phyloP scores from a whole-genome alignment of 192 early-diverging fungal genomes.

The Linnemannia elongata region DNA sequence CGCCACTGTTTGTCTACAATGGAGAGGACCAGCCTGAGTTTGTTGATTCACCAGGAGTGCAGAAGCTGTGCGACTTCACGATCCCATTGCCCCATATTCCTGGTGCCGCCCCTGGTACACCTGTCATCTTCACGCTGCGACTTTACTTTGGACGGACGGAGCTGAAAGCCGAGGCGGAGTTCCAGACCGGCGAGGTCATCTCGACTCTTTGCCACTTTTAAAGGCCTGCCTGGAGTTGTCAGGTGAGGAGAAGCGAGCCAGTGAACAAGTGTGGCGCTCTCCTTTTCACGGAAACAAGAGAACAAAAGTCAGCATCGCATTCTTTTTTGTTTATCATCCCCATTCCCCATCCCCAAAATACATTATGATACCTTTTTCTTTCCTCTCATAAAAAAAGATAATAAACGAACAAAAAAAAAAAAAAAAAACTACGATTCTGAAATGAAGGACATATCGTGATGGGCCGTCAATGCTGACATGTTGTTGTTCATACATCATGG shows the following conservation, averaged over 20 bases:
- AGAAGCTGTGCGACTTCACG: slow-evolving; percentile 48
- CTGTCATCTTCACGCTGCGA: slow-evolving; percentile 42
- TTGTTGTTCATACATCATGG: neutral
- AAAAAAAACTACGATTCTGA: neutral
- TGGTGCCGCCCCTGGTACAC: slow-evolving; percentile 46
- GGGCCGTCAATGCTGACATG: neutral
- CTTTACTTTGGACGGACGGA: slow-evolving; percentile 47
- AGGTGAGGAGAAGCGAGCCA: neutral
- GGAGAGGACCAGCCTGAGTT: slow-evolving; percentile 46
- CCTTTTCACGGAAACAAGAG: no score
- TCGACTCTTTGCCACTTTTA: slow-evolving; percentile 46
- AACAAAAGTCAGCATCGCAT: neutral
- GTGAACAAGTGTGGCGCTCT: neutral
- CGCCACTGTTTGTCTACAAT: slow-evolving; percentile 44
- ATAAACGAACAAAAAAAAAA: neutral
- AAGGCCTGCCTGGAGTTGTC: neutral
- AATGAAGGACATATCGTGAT: neutral
- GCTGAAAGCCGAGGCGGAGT: slow-evolving; percentile 41
- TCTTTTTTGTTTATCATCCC: neutral
- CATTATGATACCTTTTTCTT: neutral
- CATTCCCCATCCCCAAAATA: neutral
- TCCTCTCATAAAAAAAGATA: neutral
- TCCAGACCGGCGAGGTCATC: slow-evolving; percentile 39
- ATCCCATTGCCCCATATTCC: slow-evolving; percentile 47
- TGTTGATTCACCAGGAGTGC: slow-evolving; percentile 46